Conservation (phyloP, 345 rosid species). For the Eucalyptus grandis region DNA sequence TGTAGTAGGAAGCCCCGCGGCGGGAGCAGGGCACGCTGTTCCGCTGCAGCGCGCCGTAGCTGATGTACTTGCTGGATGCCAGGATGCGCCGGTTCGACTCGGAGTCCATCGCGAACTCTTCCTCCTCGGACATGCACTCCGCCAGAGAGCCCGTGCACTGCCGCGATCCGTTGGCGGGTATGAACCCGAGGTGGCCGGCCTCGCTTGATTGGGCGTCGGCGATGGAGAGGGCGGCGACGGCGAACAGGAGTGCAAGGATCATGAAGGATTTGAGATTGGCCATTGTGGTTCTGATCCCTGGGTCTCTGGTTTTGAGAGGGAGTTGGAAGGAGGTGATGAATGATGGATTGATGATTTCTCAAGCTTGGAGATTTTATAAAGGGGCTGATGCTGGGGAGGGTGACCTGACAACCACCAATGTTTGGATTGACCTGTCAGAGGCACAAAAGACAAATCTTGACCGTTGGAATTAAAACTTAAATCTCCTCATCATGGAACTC, state of each 20-base stretch:
- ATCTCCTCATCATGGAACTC: neutral
- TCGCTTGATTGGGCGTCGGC: neutral
- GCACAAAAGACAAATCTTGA: neutral
- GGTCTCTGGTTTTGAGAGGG: neutral
- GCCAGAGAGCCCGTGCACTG: neutral
- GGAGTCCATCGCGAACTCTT: conserved; percentile 59
- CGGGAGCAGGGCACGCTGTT: conserved; percentile 89
- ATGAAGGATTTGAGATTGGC: neutral
- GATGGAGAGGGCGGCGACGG: neutral
- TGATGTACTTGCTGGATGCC: conserved; percentile 56
- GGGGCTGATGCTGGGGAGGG: neutral
- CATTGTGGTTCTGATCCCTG: neutral
- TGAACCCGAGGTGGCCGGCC: neutral
- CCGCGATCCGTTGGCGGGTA: neutral
- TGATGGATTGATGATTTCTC: neutral
- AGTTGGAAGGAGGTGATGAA: neutral
- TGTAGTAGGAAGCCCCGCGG: conserved; percentile 95
- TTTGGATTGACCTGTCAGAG: neutral
- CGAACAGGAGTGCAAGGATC: neutral
- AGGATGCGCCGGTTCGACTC: conserved; percentile 80
- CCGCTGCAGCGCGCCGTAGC: conserved; percentile 94
- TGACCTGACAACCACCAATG: neutral
- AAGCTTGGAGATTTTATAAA: neutral
- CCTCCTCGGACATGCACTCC: conserved; percentile 8
- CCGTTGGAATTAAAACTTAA: neutral